These are phyloP conservation scores for Zea mays DNA, from an alignment of 176 grass and related monocot species.

Conservation along the genomic window Zm-B73-REFERENCE-NAM-5.0 NC_050100.1:177086501-177087000, in stretches of 20 bases:
- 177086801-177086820: slow-evolving; percentile 35
- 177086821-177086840: neutral
- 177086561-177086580: slow-evolving; percentile 71
- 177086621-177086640: slow-evolving; percentile 63
- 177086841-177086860: neutral
- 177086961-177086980: neutral
- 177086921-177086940: neutral
- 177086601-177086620: slow-evolving; percentile 68
- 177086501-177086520: neutral
- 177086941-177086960: neutral
- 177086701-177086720: slow-evolving; percentile 82
- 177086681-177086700: slow-evolving; percentile 81
- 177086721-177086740: slow-evolving; percentile 60
- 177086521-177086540: neutral
- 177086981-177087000: neutral
- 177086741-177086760: slow-evolving; percentile 85
- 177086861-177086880: slow-evolving; percentile 3
- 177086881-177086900: neutral
- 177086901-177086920: neutral
- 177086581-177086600: slow-evolving; percentile 52
- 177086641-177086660: slow-evolving; percentile 66
- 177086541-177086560: slow-evolving; percentile 45
- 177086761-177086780: slow-evolving; percentile 54
- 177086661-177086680: slow-evolving; percentile 82
- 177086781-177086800: slow-evolving; percentile 1